Evolutionary conservation across 1,284 basidiomycete species (phyloP).

Genomic region (Pisolithus thermaeus): DNA sequence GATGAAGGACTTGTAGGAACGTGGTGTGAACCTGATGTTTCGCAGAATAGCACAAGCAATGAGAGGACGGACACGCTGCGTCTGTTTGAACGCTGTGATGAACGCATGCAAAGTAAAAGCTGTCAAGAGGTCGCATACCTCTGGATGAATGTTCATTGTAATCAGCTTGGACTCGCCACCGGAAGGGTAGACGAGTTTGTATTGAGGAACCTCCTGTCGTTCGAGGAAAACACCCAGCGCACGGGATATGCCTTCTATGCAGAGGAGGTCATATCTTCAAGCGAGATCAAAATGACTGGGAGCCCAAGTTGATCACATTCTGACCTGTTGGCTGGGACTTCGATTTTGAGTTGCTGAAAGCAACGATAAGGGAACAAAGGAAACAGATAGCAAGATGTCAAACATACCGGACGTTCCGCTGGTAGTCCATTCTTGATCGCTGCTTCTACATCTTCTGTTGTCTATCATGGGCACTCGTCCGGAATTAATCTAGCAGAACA

Average conservation of each 20-base stretch:
- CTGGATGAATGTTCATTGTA: slow-evolving; percentile 63
- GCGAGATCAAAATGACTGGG: slow-evolving; percentile 8
- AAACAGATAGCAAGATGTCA: background rate
- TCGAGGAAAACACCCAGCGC: slow-evolving; percentile 85
- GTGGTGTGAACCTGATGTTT: slow-evolving; percentile 82
- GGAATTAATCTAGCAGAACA: background rate
- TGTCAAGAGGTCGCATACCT: slow-evolving; percentile 43
- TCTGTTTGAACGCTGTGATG: slow-evolving; percentile 38
- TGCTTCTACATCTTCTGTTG: slow-evolving; percentile 83
- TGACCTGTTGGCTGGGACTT: slow-evolving; percentile 92
- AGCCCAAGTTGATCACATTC: slow-evolving; percentile 11
- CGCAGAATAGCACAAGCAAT: slow-evolving; percentile 91
- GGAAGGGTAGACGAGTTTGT: slow-evolving; percentile 64
- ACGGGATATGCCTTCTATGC: slow-evolving; percentile 92
- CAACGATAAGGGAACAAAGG: slow-evolving; percentile 4
- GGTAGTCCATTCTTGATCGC: slow-evolving; percentile 78
- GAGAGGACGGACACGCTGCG: slow-evolving; percentile 79
- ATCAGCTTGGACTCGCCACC: slow-evolving; percentile 63
- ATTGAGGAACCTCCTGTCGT: slow-evolving; percentile 64
- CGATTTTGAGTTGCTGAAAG: slow-evolving; percentile 93
- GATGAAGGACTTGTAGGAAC: slow-evolving; percentile 95
- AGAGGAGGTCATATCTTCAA: slow-evolving; percentile 91
- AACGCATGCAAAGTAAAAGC: background rate
- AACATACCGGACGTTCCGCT: slow-evolving; percentile 71
- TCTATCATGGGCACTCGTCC: slow-evolving; percentile 43